These are phyloP conservation scores for Ganoderma leucocontextum DNA, from an alignment of 1,284 basidiomycete species.

Conservation along the genomic window DNA sequence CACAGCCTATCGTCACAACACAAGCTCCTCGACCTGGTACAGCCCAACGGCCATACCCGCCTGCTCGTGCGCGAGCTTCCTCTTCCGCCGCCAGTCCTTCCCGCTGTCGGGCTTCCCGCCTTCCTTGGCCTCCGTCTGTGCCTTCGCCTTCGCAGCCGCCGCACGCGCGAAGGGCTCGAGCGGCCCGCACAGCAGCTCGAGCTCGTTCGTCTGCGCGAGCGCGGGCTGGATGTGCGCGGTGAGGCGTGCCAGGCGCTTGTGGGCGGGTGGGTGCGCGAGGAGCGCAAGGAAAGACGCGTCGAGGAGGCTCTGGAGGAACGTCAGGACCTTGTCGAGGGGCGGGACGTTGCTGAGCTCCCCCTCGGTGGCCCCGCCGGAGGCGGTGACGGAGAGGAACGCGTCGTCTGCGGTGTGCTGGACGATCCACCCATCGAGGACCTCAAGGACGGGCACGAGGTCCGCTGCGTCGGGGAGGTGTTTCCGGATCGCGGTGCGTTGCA, in stretches of 20 bases:
- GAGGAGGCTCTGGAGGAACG: constrained; percentile 68
- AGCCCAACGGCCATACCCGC: constrained; percentile 62
- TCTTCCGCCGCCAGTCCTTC: constrained; percentile 66
- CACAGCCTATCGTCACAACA: constrained; percentile 46
- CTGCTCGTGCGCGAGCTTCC: constrained; percentile 60
- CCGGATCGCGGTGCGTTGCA: constrained; percentile 64
- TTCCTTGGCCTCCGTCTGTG: constrained; percentile 47
- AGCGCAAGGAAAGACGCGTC: constrained; percentile 74
- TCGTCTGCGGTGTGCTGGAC: constrained; percentile 44
- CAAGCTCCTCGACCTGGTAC: constrained; percentile 76
- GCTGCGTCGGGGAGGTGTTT: constrained; percentile 60
- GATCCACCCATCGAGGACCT: constrained; percentile 65
- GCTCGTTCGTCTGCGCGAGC: constrained; percentile 53
- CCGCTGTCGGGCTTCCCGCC: constrained; percentile 43
- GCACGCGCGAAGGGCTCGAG: constrained; percentile 64
- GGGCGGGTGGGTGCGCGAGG: constrained; percentile 65
- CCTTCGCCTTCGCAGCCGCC: constrained; percentile 52
- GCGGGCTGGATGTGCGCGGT: constrained; percentile 61
- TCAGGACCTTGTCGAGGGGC: constrained; percentile 59
- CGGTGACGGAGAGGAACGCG: constrained; percentile 31
- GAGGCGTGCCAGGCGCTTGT: constrained; percentile 57
- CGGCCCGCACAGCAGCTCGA: constrained; percentile 64
- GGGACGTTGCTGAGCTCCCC: constrained; percentile 25
- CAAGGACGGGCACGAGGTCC: constrained; percentile 58
- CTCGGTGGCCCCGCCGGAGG: constrained; percentile 6